Evolutionary conservation across 2,329 filamentous ascomycete genomes (phyloP).

Genomic region (Monilinia fructigena): DNA sequence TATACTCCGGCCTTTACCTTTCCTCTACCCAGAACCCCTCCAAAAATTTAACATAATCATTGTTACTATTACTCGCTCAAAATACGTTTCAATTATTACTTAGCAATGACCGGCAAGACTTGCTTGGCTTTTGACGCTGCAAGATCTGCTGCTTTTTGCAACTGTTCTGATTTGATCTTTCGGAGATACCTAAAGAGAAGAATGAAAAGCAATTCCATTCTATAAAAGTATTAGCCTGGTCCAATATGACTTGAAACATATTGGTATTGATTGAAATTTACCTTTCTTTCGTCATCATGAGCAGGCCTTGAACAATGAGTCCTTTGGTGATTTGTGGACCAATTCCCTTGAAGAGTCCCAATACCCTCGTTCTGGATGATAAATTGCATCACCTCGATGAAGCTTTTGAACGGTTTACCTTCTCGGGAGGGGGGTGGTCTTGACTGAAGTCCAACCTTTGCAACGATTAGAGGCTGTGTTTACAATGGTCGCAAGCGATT

Average conservation of each 20-base stretch:
- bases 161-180: slow-evolving; percentile 65
- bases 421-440: slow-evolving; percentile 80
- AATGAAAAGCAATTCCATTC: slow-evolving; percentile 85
- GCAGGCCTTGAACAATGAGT: slow-evolving; percentile 84
- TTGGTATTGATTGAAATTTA: slow-evolving; percentile 43
- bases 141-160: slow-evolving; percentile 64
- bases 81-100: slow-evolving; percentile 26
- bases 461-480: slow-evolving; percentile 98
- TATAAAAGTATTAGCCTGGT: slow-evolving; percentile 40
- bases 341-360: slow-evolving; percentile 95
- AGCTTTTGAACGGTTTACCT: slow-evolving; percentile 90
- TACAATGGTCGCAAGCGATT: slow-evolving; percentile 83
- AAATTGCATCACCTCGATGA: slow-evolving; percentile 91
- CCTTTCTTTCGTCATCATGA: slow-evolving; percentile 99
- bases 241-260: background rate
- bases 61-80: slow-evolving; percentile 10
- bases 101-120: slow-evolving; percentile 35
- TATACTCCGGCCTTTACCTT: background rate
- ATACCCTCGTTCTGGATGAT: slow-evolving; percentile 78
- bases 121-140: slow-evolving; percentile 59
- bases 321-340: slow-evolving; percentile 92
- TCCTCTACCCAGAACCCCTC: background rate
- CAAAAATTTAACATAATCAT: slow-evolving; percentile 21
- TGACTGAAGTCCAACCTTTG: slow-evolving; percentile 94
- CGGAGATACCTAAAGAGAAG: slow-evolving; percentile 80